Evolutionary conservation across 768 basidiomycete genomes (phyloP), one percentile per base, ranked within the genome.

Genomic region (Mycena rebaudengoi): DNA sequence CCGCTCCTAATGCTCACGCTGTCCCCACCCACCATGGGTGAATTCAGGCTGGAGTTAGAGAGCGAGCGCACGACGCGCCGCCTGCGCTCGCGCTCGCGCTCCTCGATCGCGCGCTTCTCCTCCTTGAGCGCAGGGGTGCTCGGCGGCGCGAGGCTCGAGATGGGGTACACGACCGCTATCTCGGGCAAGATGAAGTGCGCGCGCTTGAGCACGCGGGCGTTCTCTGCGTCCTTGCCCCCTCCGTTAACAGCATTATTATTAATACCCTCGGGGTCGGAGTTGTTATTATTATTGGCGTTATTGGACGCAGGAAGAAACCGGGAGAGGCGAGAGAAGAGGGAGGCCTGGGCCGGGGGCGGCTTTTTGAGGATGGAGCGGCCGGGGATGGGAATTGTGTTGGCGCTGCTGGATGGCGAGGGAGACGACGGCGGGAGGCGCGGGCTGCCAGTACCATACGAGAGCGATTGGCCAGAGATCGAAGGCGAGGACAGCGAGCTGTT

Each of bases 141-240:
- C 2, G 96, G 96, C 7, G 97, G 93, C 52, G 91, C 91, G 16
- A 89, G 69, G 2, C 90, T 88, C 26, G 91, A 92, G 74, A 98
- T 96, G 0, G 96, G 95, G 75, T 99, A 98, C 30, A 96, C 88
- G 23, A 92, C 92, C 30, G 88, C 89, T 69, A 98, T 86, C 68
- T 92, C 86, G 0, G 94, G 94, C 13, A 98, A 80, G 67, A 97
- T 92, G 73, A 98, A 98, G 70, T 97, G 93, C 0, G 96, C 98
- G 50, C 93, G 80, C 72, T 93, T 95, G 65, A 97, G 83, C 12
- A 92, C 87, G 70, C 83, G 86, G 33, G 77, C 75, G 45, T 56
- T 61, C 44, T 23, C 28, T 46, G 10, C 23, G 16, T 18, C 57
- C 35, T 21, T 20, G 25, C 58, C 49, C 6, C 25, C 37, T 7